Base-by-base conservation (phyloP, 306 rosid genomes). In the Prunus padus region DNA sequence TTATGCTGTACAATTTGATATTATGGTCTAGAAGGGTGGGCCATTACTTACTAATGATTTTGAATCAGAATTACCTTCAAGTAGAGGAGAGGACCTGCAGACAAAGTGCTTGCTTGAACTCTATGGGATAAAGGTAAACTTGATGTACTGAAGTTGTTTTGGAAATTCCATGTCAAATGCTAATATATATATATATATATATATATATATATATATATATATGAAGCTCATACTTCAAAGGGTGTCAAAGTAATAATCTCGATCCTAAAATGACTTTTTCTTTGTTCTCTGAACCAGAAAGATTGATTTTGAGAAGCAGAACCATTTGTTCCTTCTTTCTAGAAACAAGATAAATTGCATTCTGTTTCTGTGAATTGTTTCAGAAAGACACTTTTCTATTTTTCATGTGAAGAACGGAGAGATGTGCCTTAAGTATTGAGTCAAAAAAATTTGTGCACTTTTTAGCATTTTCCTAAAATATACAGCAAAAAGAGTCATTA, bases 61-160 rank as follows among this genome's bases (percentile, higher is more conserved):
- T 79, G 75, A 84, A 82, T 76, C 90, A 96, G 98, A 82, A 76
- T 86, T 96, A 82, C 99, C 99, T 77, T 89, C 99, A 81, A 92
- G 83, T 76, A 88, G 91, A 84, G 99, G 98, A 67, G 99, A 96
- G 76, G 96, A 92, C 78, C 82, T 96, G 85, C 97, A 96, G 91
- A 86, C 93, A 45, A 96, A 88, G 86, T 92, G 98, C 89, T 86
- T 96, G 82, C 89, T 90, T 80, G 99, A 96, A 76, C 87, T 92
- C 66, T 92, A 89, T 87, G 99, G 98, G 68, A 80, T 96, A 76
- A 92, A 96, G 99, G 99, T 96, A 90, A 84, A 81, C 79, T 75
- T 81, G 83, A 83, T 62, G 55, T 83, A 51, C 68, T 75, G 65
- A 77, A 44, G 51, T 71, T 46, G 47, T 23, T 76, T 69, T 40